Evolutionary conservation across 768 basidiomycete genomes (phyloP).

Genomic region (Mycena rebaudengoi): DNA sequence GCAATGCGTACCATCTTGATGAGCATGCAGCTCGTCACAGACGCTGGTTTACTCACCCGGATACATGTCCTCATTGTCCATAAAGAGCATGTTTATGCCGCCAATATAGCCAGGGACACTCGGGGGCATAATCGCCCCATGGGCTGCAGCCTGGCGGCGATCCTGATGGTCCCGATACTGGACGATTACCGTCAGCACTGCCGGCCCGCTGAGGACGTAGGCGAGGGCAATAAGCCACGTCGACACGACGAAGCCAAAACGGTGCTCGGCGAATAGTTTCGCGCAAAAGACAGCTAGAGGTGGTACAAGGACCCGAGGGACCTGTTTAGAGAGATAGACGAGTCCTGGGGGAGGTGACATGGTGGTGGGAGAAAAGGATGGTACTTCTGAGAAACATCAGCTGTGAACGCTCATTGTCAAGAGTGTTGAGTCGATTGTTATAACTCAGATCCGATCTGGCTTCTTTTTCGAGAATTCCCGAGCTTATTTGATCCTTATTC

Average conservation of each 20-base stretch:
- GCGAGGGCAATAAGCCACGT: neutral
- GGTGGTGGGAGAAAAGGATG: neutral
- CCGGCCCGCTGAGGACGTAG: conserved; percentile 14
- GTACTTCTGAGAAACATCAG: too few relatives aligned
- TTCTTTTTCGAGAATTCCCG: too few relatives aligned
- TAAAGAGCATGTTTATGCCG: conserved; percentile 12
- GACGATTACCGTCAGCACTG: neutral
- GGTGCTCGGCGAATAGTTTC: neutral
- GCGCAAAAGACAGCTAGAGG: neutral
- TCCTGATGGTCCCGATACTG: neutral
- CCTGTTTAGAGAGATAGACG: conserved; percentile 9
- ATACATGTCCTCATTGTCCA: conserved; percentile 10
- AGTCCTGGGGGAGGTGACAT: conserved; percentile 22
- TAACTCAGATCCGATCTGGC: too few relatives aligned
- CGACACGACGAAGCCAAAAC: neutral
- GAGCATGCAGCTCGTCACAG: neutral
- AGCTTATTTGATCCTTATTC: too few relatives aligned
- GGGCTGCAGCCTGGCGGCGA: conserved; percentile 10
- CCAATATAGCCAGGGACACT: conserved; percentile 1
- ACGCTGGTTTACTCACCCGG: conserved; percentile 1
- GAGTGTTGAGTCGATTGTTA: too few relatives aligned
- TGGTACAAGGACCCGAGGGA: conserved; percentile 11
- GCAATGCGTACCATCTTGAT: neutral
- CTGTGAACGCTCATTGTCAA: too few relatives aligned
- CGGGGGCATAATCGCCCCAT: conserved; percentile 7